Conservation (phyloP, 2,329 filamentous ascomycete species). For the Sclerotinia spermophila region DNA sequence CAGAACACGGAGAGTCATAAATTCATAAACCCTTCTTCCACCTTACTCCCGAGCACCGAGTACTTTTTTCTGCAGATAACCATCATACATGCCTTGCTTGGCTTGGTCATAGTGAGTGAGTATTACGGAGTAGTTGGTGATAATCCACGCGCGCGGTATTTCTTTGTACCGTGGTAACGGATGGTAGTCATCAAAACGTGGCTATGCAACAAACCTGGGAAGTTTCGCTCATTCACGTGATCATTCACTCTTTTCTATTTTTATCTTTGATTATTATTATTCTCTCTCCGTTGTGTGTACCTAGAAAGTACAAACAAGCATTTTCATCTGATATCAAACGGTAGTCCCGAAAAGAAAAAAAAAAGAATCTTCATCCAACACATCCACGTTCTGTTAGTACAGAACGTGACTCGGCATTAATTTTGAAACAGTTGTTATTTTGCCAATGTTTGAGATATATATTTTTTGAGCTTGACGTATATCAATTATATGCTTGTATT, state of each 20-base stretch:
- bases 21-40: no score
- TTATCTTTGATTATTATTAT: not conserved
- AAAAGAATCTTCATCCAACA: not conserved
- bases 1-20: not conserved
- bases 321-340: constrained; percentile 5
- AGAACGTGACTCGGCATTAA: not conserved
- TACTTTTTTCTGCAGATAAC: not conserved
- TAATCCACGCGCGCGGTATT: not conserved
- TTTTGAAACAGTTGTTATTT: not conserved
- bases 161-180: constrained; percentile 4
- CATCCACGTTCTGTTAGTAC: not conserved
- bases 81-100: not conserved
- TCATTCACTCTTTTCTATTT: not conserved
- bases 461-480: not conserved
- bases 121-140: not conserved
- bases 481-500: not conserved
- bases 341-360: not conserved
- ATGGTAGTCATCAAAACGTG: constrained; percentile 1
- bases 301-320: not conserved
- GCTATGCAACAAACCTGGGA: not conserved
- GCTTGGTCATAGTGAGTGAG: not conserved
- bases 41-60: not conserved
- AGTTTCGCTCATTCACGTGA: not conserved
- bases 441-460: not conserved
- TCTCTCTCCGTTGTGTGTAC: not conserved